Evolutionary conservation across 805 yeast genomes (phyloP).

Genomic region (Maudiozyma barnettii): DNA sequence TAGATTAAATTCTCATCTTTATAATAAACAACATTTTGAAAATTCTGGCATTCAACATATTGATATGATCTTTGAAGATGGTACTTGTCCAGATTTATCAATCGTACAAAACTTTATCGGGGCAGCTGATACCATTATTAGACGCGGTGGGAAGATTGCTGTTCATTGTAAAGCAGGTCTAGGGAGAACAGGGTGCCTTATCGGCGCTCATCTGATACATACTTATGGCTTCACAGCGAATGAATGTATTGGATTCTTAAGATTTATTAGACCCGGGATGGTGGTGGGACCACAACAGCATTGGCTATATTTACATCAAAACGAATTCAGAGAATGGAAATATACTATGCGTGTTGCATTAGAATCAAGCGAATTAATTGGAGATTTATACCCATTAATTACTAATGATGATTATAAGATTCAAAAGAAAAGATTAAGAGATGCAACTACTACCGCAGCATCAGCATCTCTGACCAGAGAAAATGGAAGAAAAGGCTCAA

Average conservation of each 20-base stretch:
- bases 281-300: constrained; percentile 99
- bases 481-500: constrained; percentile 21
- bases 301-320: constrained; percentile 93
- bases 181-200: constrained; percentile 95
- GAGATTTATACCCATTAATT: constrained; percentile 56
- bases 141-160: constrained; percentile 84
- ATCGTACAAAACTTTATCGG: constrained; percentile 89
- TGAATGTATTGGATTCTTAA: constrained; percentile 93
- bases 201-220: constrained; percentile 93
- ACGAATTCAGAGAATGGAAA: constrained; percentile 94
- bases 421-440: constrained; percentile 33
- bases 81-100: constrained; percentile 93
- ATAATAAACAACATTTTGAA: constrained; percentile 77
- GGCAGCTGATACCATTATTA: constrained; percentile 83
- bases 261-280: constrained; percentile 97
- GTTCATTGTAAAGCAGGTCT: constrained; percentile 99
- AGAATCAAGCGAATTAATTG: constrained; percentile 54
- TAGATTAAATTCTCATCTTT: constrained; percentile 82
- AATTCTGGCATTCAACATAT: constrained; percentile 77
- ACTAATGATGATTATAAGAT: constrained; percentile 52
- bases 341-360: constrained; percentile 77
- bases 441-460: background rate
- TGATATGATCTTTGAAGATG: constrained; percentile 96
- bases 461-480: background rate
- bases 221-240: constrained; percentile 95